Evolutionary conservation across 768 basidiomycete genomes (phyloP).

Genomic region (Floccularia luteovirens): DNA sequence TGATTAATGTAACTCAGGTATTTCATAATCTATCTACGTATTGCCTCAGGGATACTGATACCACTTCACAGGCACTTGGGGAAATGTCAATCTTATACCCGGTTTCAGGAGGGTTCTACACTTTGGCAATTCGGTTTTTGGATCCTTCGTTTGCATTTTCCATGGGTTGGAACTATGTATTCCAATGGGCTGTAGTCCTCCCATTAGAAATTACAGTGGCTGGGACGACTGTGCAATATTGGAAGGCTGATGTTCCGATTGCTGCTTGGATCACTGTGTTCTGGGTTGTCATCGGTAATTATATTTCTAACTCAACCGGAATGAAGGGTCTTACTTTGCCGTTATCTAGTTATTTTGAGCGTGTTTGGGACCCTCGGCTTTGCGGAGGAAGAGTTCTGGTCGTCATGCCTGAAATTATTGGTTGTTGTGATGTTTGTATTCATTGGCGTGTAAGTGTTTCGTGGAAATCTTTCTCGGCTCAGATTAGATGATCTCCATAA

Average conservation of each 20-base stretch:
- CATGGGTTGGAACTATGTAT: conserved; percentile 43
- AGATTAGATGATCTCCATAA: no score
- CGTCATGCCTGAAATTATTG: conserved; percentile 38
- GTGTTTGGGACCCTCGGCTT: conserved; percentile 39
- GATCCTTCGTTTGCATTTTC: conserved; percentile 40
- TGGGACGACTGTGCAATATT: conserved; percentile 35
- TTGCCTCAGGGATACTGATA: not conserved
- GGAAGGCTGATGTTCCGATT: conserved; percentile 29
- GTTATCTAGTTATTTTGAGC: conserved; percentile 23
- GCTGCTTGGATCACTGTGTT: conserved; percentile 40
- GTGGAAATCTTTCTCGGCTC: no score
- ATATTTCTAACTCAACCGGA: not conserved
- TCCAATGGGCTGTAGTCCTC: conserved; percentile 38
- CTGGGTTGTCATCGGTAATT: conserved; percentile 29
- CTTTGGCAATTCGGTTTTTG: conserved; percentile 35
- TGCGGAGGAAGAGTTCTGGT: conserved; percentile 44
- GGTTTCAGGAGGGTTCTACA: conserved; percentile 42
- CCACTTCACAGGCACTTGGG: conserved; percentile 28
- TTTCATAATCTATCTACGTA: conserved; percentile 2
- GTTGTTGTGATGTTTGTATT: conserved; percentile 39
- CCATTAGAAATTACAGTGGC: conserved; percentile 40
- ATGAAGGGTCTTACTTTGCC: not conserved
- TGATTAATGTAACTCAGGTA: conserved; percentile 40
- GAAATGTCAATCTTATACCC: conserved; percentile 44
- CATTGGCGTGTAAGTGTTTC: no score